Base-by-base conservation (phyloP, 1,284 basidiomycete species). In the Chondrostereum purpureum region DNA sequence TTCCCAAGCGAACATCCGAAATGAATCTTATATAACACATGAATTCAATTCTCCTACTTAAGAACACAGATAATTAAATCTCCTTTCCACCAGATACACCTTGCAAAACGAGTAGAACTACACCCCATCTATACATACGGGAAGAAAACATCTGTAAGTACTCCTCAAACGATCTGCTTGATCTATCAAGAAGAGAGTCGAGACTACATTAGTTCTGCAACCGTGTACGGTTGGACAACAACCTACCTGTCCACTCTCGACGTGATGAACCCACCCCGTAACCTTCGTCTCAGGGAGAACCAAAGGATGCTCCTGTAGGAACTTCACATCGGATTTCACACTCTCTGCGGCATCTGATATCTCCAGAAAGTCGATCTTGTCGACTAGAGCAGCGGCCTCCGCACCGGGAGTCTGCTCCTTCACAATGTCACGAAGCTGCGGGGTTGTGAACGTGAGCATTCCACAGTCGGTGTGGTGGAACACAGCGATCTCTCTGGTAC, bases 391-490 rank as follows among this genome's bases (percentile, higher is more conserved):
- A 12, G 64, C 59, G 33, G 70, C 63, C 12, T 63, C 56, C 1
- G 53, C 24, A n/a, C 55, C 59, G 14, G 72, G 67, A 10, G 44
- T 24, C 12, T 47, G 45, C 19, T 49, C 47, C 54, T 73, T 75
- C 46, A 84, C 68, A 42, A 73, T 63, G 14, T 66, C 55, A 35
- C 72, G 74, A 18, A 85, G 63, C 54, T 75, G 55, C 4, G 69
- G 63, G 39, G 73, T 71, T 16, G 65, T 69, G 61, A 83, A 82
- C 1, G 73, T 75, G 35, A 78, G 61, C 79, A 85, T 83, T 40
- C 82, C 82, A 56, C 83, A 84, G 44, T 71, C 77, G 2, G 80
- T 81, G 58, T 84, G 81, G 58, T 77, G 80, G 57, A 82, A 76
- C 31, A 85, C 64, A 3, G 78, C 76, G 43, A 84, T 74, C 60